Evolutionary conservation across 2,329 filamentous ascomycete species (phyloP).

Genomic region (Sporothrix phasma): DNA sequence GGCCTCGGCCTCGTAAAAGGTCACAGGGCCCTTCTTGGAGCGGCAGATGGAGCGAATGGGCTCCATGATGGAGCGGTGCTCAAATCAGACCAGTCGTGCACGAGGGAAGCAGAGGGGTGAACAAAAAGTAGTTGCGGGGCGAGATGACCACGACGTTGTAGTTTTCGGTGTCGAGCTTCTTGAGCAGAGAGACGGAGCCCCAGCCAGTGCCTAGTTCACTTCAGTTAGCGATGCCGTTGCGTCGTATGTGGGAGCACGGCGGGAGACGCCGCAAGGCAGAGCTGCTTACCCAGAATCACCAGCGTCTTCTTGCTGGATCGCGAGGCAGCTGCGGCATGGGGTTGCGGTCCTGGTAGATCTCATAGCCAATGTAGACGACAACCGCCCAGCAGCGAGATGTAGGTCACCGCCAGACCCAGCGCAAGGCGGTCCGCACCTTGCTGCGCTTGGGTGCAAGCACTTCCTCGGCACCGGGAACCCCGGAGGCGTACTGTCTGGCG

Average conservation of each 20-base stretch:
- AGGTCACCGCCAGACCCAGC: slow-evolving; percentile 78
- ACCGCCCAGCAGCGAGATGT: slow-evolving; percentile 61
- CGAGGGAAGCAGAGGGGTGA: slow-evolving; percentile 92
- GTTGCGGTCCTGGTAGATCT: slow-evolving; percentile 73
- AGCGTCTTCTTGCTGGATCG: slow-evolving; percentile 90
- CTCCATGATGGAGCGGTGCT: slow-evolving; percentile 99
- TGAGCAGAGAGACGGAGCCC: slow-evolving; percentile 89
- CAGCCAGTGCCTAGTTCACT: slow-evolving; percentile 72
- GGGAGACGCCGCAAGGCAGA: slow-evolving; percentile 4
- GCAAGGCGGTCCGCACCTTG: slow-evolving; percentile 54
- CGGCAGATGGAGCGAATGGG: slow-evolving; percentile 91
- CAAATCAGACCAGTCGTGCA: slow-evolving; percentile 95
- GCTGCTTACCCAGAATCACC: slow-evolving; percentile 70
- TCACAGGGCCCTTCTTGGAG: slow-evolving; percentile 86
- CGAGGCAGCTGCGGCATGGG: slow-evolving; percentile 68
- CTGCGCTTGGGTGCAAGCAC: slow-evolving; percentile 33
- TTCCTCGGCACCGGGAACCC: slow-evolving; percentile 23
- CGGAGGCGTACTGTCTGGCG: slow-evolving; percentile 23
- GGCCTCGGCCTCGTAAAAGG: slow-evolving; percentile 96
- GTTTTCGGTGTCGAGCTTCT: slow-evolving; percentile 97
- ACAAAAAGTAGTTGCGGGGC: slow-evolving; percentile 98
- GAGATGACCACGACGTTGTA: slow-evolving; percentile 98
- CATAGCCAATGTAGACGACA: slow-evolving; percentile 65
- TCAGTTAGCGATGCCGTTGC: slow-evolving; percentile 11
- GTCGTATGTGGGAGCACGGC: slow-evolving; percentile 19